Evolutionary conservation across 805 yeast species (phyloP).

Genomic region (Schizosaccharomyces japonicus): DNA sequence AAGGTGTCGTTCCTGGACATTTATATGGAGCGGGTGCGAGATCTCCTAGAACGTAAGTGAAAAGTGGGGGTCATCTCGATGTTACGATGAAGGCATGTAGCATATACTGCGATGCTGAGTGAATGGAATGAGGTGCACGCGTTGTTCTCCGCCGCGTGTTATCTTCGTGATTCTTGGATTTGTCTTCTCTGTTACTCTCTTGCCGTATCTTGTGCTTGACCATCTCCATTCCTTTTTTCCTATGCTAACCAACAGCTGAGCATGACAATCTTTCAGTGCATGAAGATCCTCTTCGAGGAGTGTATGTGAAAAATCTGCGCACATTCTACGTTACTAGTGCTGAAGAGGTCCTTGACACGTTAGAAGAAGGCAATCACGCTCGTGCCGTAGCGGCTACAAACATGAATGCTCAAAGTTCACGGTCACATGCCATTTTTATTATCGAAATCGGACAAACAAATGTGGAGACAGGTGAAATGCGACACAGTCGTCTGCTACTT

Average conservation of each 20-base stretch:
- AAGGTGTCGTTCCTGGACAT: slow-evolving; percentile 59
- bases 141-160: no score
- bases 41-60: slow-evolving; percentile 30
- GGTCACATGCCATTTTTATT: slow-evolving; percentile 63
- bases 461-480: slow-evolving; percentile 29
- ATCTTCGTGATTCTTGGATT: no score
- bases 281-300: slow-evolving; percentile 40
- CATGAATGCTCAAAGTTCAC: slow-evolving; percentile 49
- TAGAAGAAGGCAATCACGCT: slow-evolving; percentile 32
- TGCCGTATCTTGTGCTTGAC: no score
- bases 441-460: slow-evolving; percentile 41
- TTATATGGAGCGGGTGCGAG: slow-evolving; percentile 53
- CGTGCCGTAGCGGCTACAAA: slow-evolving; percentile 37
- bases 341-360: slow-evolving; percentile 31
- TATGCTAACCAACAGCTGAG: slow-evolving; percentile 5
- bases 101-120: no score
- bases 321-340: slow-evolving; percentile 35
- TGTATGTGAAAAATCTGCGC: slow-evolving; percentile 47
- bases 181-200: no score
- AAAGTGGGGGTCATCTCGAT: no score
- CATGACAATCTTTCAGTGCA: slow-evolving; percentile 27
- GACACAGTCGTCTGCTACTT: slow-evolving; percentile 39
- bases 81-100: no score
- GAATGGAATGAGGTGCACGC: no score
- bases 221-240: no score